Conservation (phyloP, 2,329 filamentous ascomycete species). For the Stemphylium vesicarium region DNA sequence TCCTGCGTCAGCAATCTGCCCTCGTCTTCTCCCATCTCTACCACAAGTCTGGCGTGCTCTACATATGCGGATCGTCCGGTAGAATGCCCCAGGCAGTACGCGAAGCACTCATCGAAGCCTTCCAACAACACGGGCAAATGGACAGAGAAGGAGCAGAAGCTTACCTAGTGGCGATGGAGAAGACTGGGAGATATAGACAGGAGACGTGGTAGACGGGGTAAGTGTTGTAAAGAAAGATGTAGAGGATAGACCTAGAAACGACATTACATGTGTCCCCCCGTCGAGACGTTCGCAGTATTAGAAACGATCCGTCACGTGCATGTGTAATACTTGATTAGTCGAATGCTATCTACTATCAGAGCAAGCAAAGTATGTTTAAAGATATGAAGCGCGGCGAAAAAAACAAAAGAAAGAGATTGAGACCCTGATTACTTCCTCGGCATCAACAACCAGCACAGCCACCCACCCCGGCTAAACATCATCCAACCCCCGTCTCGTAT, state of each 20-base stretch:
- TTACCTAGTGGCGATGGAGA: slow-evolving; percentile 65
- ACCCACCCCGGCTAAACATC: too few relatives aligned
- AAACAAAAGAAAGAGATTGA: too few relatives aligned
- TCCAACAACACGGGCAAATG: slow-evolving; percentile 54
- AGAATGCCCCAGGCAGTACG: slow-evolving; percentile 74
- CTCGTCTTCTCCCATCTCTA: slow-evolving; percentile 61
- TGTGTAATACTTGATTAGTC: too few relatives aligned
- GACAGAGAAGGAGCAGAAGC: slow-evolving; percentile 60
- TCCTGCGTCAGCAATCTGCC: slow-evolving; percentile 59
- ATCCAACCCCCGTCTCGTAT: too few relatives aligned
- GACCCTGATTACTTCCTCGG: too few relatives aligned
- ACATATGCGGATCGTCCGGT: slow-evolving; percentile 68
- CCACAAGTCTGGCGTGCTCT: slow-evolving; percentile 60
- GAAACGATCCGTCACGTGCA: neutral
- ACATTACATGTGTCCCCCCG: neutral
- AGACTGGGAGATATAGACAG: slow-evolving; percentile 67
- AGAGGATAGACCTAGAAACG: neutral
- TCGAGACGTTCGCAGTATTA: neutral
- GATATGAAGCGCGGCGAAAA: too few relatives aligned
- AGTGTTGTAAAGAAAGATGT: neutral
- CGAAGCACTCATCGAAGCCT: slow-evolving; percentile 68
- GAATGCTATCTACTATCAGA: too few relatives aligned
- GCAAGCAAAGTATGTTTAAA: too few relatives aligned
- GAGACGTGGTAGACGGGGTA: slow-evolving; percentile 67
- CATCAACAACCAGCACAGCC: too few relatives aligned